Base-by-base conservation (phyloP, 164 flowering plant species). In the Chloranthus sessilifolius region DNA sequence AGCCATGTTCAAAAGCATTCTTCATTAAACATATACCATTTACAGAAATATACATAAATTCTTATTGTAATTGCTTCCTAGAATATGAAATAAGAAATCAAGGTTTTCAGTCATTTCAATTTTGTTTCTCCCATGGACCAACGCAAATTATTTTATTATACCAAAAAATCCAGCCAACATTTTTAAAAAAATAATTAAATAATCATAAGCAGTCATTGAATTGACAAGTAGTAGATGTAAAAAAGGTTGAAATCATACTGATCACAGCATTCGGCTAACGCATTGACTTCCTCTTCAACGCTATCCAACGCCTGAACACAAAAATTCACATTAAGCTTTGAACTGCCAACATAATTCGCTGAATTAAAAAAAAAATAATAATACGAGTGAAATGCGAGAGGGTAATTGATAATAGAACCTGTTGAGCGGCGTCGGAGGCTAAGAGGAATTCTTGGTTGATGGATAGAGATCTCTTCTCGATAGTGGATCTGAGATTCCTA, bases 221-320 rank as follows among this genome's bases (percentile, higher is more conserved):
- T n/a, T n/a, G n/a, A n/a, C n/a, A n/a, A n/a, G n/a, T n/a, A n/a
- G n/a, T n/a, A n/a, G n/a, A n/a, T n/a, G n/a, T n/a, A n/a, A 33
- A 21, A 25, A 33, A 2, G 19, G 39, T 12, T 2, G 22, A 15
- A 16, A 39, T 34, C 55, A 35, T 31, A 90, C 98, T 63, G 77
- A 51, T 92, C 97, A 54, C 99, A 92, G 58, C 95, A 82, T 20
- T 81, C 83, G 1, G 85, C 82, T 42, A 92, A 69, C 2, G 82
- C 76, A 64, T 79, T 72, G 3, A 86, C 96, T 72, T 92, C 97
- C 43, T 78, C 91, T 65, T 88, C 99, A 26, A 88, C 97, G 23
- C 71, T 78, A 76, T 86, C 95, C 82, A 92, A 73, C 7, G 98
- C 86, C 87, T 82, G 40, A 25, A 21, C 28, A 26, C 30, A 21